Conservation (phyloP, 2,329 filamentous ascomycete genomes). For the Plectosphaerella sp. region DNA sequence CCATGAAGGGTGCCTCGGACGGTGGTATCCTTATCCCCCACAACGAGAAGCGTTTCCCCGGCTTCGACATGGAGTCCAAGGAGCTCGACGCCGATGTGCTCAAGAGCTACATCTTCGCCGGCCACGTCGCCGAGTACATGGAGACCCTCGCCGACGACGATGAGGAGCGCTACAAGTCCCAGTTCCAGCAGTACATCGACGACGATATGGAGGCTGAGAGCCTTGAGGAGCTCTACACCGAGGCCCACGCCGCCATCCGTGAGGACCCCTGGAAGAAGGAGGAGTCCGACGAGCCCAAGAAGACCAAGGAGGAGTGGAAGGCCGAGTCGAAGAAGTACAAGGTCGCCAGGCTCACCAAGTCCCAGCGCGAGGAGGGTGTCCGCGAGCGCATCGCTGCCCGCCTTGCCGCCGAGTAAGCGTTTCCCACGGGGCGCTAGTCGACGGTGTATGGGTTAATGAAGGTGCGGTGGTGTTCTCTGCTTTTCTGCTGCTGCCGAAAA, state of each 20-base stretch:
- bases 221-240: constrained; percentile 92
- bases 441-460: not conserved
- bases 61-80: constrained; percentile 95
- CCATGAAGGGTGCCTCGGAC: constrained; percentile 99
- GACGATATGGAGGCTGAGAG: constrained; percentile 95
- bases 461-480: not conserved
- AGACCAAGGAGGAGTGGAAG: constrained; percentile 98
- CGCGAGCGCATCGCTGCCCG: constrained; percentile 89
- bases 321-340: constrained; percentile 88
- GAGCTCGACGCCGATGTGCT: constrained; percentile 96
- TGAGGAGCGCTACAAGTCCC: constrained; percentile 98
- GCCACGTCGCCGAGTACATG: constrained; percentile 99
- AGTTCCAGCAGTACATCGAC: constrained; percentile 98
- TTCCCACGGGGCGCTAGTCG: not conserved
- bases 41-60: constrained; percentile 99
- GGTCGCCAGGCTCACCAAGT: constrained; percentile 72
- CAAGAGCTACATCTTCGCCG: constrained; percentile 98
- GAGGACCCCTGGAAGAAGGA: constrained; percentile 97
- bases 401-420: constrained; percentile 45
- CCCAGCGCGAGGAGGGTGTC: constrained; percentile 76
- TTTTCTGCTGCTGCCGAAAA: not conserved
- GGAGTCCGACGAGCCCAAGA: constrained; percentile 71
- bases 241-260: constrained; percentile 94
- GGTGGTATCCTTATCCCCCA: constrained; percentile 95
- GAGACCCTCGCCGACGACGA: constrained; percentile 99